These are phyloP conservation scores for Pochonia chlamydosporia DNA, from an alignment of 2,329 filamentous ascomycete species.

Conservation along the genomic window DNA sequence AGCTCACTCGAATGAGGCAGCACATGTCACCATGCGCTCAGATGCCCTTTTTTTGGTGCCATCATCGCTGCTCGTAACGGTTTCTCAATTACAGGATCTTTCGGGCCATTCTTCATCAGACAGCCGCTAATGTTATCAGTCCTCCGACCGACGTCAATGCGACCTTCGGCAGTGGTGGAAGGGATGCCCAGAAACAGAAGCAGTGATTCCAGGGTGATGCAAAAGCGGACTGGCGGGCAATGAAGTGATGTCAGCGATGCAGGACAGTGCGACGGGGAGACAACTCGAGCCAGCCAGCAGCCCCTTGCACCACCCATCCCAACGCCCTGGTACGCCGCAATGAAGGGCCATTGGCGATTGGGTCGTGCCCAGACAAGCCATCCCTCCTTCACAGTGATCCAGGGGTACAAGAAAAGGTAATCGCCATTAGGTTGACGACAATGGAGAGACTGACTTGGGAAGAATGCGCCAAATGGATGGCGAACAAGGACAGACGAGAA, in stretches of 20 bases:
- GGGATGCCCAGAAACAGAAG: no score
- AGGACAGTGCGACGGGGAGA: constrained; percentile 1
- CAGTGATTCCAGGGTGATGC: neutral
- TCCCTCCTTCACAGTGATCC: neutral
- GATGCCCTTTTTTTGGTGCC: no score
- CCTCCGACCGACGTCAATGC: no score
- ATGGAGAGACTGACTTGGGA: neutral
- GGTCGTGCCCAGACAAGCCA: constrained; percentile 1
- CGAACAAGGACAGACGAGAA: neutral
- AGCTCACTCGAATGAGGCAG: no score
- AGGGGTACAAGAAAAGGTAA: neutral
- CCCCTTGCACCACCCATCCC: constrained; percentile 1
- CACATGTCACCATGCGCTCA: no score
- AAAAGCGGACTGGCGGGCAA: neutral
- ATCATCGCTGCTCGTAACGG: no score
- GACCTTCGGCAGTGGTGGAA: no score
- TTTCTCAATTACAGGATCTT: no score
- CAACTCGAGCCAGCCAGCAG: neutral
- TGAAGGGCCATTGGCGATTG: neutral
- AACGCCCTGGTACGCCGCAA: neutral
- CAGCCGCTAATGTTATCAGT: no score
- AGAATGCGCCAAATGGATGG: neutral
- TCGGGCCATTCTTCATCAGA: no score
- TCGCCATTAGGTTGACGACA: neutral
- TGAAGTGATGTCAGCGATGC: constrained; percentile 1